These are phyloP conservation scores for Metschnikowia picachoensis DNA, from an alignment of 805 yeast genomes.

Conservation along the genomic window DNA sequence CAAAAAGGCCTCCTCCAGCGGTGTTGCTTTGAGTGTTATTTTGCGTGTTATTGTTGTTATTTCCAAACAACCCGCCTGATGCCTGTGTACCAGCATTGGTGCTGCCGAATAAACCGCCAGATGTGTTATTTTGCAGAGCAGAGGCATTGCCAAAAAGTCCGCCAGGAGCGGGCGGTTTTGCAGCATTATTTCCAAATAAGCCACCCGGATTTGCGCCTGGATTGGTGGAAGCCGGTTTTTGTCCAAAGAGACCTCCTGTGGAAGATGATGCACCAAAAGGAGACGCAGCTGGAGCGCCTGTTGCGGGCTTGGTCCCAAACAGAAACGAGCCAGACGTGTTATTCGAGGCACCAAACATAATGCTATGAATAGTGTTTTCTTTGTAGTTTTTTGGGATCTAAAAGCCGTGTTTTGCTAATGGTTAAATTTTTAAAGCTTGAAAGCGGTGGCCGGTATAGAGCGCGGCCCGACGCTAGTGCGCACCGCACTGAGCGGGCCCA, in stretches of 20 bases:
- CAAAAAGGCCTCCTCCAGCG: conserved; percentile 23
- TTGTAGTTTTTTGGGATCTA: not conserved
- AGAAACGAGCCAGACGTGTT: conserved; percentile 7
- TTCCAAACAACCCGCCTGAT: conserved; percentile 16
- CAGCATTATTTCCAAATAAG: conserved; percentile 9
- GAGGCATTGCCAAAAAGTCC: not conserved
- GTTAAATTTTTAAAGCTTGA: conserved; percentile 2
- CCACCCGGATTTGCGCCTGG: conserved; percentile 8
- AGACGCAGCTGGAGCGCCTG: conserved; percentile 2
- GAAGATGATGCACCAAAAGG: conserved; percentile 5
- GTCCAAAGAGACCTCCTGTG: conserved; percentile 12
- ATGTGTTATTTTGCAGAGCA: not conserved
- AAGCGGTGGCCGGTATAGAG: conserved; percentile 6
- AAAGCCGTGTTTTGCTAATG: not conserved
- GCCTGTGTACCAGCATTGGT: not conserved
- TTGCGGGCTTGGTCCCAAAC: conserved; percentile 9
- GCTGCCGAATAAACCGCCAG: conserved; percentile 2
- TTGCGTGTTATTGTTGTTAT: conserved; percentile 13
- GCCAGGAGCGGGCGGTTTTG: not conserved
- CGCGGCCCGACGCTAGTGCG: not conserved
- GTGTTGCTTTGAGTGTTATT: not conserved
- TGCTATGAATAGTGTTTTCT: not conserved
- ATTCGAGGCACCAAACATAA: conserved; percentile 16
- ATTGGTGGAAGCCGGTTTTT: conserved; percentile 7
- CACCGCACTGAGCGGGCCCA: not conserved